phyloP scores from a whole-genome alignment of 2,329 filamentous ascomycete species.

The Hypoxylon rubiginosum region DNA sequence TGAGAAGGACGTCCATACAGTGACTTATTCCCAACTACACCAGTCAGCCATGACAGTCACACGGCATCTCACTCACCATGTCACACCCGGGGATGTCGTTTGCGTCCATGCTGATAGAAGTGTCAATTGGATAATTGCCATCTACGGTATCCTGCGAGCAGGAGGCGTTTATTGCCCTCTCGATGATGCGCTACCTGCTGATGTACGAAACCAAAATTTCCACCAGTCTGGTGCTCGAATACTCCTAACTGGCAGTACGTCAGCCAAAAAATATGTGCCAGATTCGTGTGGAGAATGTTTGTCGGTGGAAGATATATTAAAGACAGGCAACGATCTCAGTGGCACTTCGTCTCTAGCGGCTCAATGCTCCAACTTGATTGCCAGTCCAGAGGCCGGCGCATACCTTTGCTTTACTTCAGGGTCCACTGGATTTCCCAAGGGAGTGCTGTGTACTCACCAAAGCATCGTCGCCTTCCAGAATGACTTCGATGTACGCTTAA shows the following conservation, averaged over 20 bases:
- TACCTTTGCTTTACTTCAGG: slow-evolving; percentile 15
- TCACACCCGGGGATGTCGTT: background rate
- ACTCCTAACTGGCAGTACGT: background rate
- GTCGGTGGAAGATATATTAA: background rate
- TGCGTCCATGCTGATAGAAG: background rate
- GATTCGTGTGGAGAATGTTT: background rate
- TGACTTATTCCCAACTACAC: background rate
- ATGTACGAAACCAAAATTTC: background rate
- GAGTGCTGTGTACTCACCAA: slow-evolving; percentile 1
- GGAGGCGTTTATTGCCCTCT: background rate
- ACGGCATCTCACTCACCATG: background rate
- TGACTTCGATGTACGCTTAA: background rate
- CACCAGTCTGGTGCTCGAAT: background rate
- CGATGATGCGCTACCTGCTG: background rate
- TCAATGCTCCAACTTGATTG: too few species aligned
- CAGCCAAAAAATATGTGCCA: background rate
- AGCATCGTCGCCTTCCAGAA: slow-evolving; percentile 4
- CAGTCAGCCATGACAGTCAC: background rate
- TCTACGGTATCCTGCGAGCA: background rate
- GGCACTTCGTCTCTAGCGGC: too few species aligned
- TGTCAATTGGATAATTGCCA: background rate
- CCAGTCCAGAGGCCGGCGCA: background rate
- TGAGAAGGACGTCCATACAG: background rate
- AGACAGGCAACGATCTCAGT: too few species aligned
- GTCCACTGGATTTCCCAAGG: slow-evolving; percentile 12